Evolutionary conservation across 345 rosid genomes (phyloP).

Genomic region (Populus ilicifolia): DNA sequence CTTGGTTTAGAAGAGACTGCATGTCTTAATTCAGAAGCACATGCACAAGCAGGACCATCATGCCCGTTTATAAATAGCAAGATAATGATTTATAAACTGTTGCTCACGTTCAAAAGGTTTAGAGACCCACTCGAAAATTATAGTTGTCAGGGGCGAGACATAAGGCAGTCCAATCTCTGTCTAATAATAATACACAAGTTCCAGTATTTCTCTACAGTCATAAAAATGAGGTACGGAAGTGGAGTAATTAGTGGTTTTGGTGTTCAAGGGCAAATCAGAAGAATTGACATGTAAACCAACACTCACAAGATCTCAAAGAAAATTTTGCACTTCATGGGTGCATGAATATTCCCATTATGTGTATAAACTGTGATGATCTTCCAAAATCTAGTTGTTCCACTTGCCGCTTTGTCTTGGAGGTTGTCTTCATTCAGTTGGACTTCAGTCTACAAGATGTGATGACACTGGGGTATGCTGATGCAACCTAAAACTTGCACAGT

Average conservation of each 20-base stretch:
- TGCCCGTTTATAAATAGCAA: not conserved
- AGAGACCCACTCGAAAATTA: not conserved
- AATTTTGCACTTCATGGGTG: conserved; percentile 10
- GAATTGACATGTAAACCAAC: conserved; percentile 12
- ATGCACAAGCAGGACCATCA: conserved; percentile 21
- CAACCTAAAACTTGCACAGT: conserved; percentile 16
- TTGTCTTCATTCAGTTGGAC: not conserved
- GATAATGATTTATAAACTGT: not conserved
- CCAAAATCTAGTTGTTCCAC: conserved; percentile 13
- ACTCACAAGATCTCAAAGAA: conserved; percentile 5
- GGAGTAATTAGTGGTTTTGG: not conserved
- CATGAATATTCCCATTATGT: conserved; percentile 14
- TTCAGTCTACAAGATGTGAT: conserved; percentile 9
- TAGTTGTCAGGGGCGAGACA: not conserved
- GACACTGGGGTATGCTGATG: conserved; percentile 18
- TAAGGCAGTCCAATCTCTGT: not conserved
- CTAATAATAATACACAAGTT: not conserved
- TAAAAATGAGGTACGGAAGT: not conserved
- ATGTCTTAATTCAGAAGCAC: conserved; percentile 32
- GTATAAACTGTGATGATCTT: conserved; percentile 6
- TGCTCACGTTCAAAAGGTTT: conserved; percentile 12
- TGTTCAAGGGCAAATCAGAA: not conserved
- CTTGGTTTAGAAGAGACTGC: conserved; percentile 22
- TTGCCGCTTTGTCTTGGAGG: conserved; percentile 19
- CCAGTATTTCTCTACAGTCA: not conserved